phyloP scores from a whole-genome alignment of 2,329 filamentous ascomycete species.

The Claviceps cyperi region DNA sequence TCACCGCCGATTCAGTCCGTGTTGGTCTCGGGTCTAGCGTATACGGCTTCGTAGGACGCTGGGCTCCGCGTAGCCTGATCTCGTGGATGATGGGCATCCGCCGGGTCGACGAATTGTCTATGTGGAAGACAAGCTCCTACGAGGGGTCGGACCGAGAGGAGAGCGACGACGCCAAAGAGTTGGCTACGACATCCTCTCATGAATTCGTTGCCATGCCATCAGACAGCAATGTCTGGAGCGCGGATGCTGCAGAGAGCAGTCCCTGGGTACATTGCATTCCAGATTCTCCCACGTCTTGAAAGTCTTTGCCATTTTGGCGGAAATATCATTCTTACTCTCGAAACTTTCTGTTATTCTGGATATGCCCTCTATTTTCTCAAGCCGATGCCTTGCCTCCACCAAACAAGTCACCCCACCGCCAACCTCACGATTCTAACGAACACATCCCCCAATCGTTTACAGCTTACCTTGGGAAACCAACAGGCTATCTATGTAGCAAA shows the following conservation, averaged over 20 bases:
- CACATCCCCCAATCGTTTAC: neutral
- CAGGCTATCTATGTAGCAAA: neutral
- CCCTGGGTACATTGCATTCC: constrained; percentile 26
- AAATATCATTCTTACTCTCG: too few species aligned
- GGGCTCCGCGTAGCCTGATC: constrained; percentile 64
- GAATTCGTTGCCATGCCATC: constrained; percentile 38
- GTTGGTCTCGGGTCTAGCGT: constrained; percentile 73
- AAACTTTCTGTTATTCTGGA: too few species aligned
- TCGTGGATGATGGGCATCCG: constrained; percentile 85
- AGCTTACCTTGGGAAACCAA: neutral
- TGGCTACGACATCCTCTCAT: constrained; percentile 15
- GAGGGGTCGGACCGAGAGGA: constrained; percentile 22
- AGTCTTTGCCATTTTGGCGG: neutral
- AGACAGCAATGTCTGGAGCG: constrained; percentile 26
- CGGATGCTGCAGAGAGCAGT: constrained; percentile 28
- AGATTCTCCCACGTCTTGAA: constrained; percentile 7
- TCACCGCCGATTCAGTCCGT: constrained; percentile 49
- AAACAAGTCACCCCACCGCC: neutral
- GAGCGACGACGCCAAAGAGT: constrained; percentile 22
- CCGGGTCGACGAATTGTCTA: constrained; percentile 40
- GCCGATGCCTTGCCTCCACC: too few species aligned
- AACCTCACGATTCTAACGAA: constrained; percentile 1
- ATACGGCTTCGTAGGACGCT: constrained; percentile 75
- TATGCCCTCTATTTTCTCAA: too few species aligned
- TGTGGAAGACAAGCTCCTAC: constrained; percentile 34